Conservation (phyloP, 164 flowering plant species). For the Piper longum region DNA sequence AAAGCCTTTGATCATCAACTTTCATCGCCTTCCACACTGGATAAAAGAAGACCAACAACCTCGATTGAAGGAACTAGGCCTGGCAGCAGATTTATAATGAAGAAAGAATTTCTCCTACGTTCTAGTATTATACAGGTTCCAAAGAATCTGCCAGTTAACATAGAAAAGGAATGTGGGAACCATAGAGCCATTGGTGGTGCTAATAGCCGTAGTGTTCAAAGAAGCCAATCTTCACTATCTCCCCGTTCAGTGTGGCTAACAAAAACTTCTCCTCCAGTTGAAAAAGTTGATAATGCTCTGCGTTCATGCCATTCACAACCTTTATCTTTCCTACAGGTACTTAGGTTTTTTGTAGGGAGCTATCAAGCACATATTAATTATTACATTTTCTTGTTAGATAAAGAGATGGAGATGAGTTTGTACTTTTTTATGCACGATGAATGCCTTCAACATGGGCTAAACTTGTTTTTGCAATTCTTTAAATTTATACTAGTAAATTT, state of each 20-base stretch:
- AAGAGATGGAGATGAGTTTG: not conserved
- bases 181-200: conserved; percentile 19
- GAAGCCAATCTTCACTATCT: conserved; percentile 68
- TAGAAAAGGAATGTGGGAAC: conserved; percentile 17
- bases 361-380: not conserved
- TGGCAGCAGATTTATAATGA: conserved; percentile 13
- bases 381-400: not conserved
- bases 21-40: conserved; percentile 26
- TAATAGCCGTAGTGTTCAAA: conserved; percentile 47
- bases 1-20: conserved; percentile 56
- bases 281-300: conserved; percentile 31
- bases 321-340: conserved; percentile 67
- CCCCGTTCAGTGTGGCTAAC: conserved; percentile 35
- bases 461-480: too few relatives aligned
- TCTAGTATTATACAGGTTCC: conserved; percentile 14
- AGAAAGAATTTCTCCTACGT: conserved; percentile 11
- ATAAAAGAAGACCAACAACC: conserved; percentile 28
- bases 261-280: conserved; percentile 42
- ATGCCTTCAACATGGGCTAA: too few relatives aligned
- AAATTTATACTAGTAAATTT: too few relatives aligned
- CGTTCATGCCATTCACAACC: conserved; percentile 87
- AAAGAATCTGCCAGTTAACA: conserved; percentile 10
- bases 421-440: too few relatives aligned
- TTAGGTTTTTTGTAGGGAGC: not conserved
- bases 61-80: conserved; percentile 17